Base-by-base conservation (phyloP, 202 grass and related monocot species). In the Bolboschoenoplectus hybrid region DNA sequence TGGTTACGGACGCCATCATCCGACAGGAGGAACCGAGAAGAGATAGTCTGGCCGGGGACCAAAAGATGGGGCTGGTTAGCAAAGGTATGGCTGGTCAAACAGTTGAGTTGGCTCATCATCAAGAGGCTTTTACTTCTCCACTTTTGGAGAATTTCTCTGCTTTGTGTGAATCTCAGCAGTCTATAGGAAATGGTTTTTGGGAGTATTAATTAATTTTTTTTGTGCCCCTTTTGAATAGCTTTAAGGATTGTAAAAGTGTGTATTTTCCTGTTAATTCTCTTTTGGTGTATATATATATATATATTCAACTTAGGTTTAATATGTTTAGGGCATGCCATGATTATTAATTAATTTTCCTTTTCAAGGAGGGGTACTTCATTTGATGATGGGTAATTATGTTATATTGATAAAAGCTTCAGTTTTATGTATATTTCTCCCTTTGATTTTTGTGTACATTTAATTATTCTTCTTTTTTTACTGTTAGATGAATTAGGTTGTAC, bases 71-170 rank as follows among this genome's bases (percentile, higher is more conserved):
- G 13, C 17, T 63, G 14, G n/a, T 82, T 49, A 68, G 12, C 20
- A 83, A 55, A 66, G 81, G 35, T 69, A 7, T 66, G 62, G 64
- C 34, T 38, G 82, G 55, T 84, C 46, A 84, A 67, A 57, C 47
- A 70, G 26, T 43, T 84, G 44, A 69, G 26, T 70, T 53, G n/a
- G 34, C 14, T 68, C 50, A 84, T 68, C 50, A 84, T 57, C 47
- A 79, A 50, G 41, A 65, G 63, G 63, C 46, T 40, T 67, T 57
- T 36, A 84, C 46, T 49, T 84, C 82, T 70, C 46, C 63, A 7
- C 63, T 84, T 71, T 67, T 84, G 82, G 82, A 84, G 4, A 84
- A 84, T 57, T 84, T 84, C 41, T 84, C 82, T 1, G 26, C 64
- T 71, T 17, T 84, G 32, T 84, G 82, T 55, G 82, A 84, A 34